Evolutionary conservation across 163 green algal genomes (phyloP).

Genomic region (Trebouxia gelatinosa): DNA sequence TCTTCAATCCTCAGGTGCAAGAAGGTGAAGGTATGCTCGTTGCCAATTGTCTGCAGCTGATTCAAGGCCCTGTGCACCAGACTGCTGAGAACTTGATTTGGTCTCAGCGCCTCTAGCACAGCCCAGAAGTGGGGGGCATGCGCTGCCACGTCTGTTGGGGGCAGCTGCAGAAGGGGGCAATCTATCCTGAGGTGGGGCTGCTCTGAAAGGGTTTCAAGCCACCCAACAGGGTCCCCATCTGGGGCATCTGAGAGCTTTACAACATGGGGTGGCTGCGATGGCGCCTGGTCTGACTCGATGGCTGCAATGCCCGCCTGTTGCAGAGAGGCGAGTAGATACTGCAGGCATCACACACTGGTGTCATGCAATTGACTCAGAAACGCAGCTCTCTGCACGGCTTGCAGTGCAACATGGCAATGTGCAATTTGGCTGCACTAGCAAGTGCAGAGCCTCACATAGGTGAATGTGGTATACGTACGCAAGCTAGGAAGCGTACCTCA

Average conservation of each 20-base stretch:
- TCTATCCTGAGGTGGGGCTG: background rate
- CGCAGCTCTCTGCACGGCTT: too few relatives aligned
- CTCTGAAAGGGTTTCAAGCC: background rate
- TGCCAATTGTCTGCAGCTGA: slow-evolving; percentile 19
- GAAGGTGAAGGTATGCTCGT: slow-evolving; percentile 43
- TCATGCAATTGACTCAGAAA: too few relatives aligned
- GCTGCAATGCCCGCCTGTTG: background rate
- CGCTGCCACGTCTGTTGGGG: background rate
- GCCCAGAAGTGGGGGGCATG: slow-evolving; percentile 25
- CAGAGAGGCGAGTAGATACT: background rate
- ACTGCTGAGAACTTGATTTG: background rate
- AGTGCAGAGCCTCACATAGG: too few relatives aligned
- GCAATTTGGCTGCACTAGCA: too few relatives aligned
- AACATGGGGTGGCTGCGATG: background rate
- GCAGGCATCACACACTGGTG: background rate
- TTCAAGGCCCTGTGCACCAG: slow-evolving; percentile 8
- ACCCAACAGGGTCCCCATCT: background rate
- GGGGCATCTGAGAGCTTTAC: background rate
- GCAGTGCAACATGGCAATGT: too few relatives aligned
- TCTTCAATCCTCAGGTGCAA: slow-evolving; percentile 55
- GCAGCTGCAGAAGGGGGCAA: slow-evolving; percentile 16
- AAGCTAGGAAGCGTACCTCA: too few relatives aligned
- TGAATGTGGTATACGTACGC: too few relatives aligned
- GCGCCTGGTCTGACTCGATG: background rate
- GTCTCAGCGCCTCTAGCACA: slow-evolving; percentile 32